Conservation (phyloP, 2,329 filamentous ascomycete genomes). For the Colletotrichum orbiculare region DNA sequence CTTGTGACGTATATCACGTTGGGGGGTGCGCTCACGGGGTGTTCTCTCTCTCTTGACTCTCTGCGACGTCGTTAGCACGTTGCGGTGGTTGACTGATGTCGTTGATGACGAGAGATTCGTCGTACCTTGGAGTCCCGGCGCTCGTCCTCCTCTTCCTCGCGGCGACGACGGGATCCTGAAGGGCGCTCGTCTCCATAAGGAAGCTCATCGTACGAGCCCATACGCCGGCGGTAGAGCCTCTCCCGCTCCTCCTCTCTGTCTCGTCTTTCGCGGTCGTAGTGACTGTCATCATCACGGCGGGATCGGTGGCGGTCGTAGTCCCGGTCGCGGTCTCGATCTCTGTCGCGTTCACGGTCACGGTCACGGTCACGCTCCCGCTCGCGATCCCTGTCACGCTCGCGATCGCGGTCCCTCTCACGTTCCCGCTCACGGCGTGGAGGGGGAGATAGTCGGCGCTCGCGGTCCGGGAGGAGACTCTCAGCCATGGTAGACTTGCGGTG, state of each 20-base stretch:
- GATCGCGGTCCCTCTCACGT: slow-evolving; percentile 46
- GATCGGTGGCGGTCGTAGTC: slow-evolving; percentile 64
- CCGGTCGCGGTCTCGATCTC: slow-evolving; percentile 50
- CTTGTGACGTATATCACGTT: slow-evolving; percentile 65
- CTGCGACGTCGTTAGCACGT: slow-evolving; percentile 53
- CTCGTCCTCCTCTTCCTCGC: slow-evolving; percentile 82
- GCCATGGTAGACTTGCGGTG: slow-evolving; percentile 85
- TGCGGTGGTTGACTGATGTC: not conserved
- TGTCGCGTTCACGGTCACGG: too few relatives aligned
- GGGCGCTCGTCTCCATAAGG: slow-evolving; percentile 86
- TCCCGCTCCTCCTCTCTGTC: slow-evolving; percentile 93
- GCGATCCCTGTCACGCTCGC: slow-evolving; percentile 42
- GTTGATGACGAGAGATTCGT: slow-evolving; percentile 1
- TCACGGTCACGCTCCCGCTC: slow-evolving; percentile 57
- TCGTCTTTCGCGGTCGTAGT: slow-evolving; percentile 87
- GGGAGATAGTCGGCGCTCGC: slow-evolving; percentile 58
- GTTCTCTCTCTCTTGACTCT: slow-evolving; percentile 68
- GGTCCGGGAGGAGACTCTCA: slow-evolving; percentile 62
- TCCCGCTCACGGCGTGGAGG: slow-evolving; percentile 51
- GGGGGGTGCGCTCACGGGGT: slow-evolving; percentile 70
- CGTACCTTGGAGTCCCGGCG: slow-evolving; percentile 75
- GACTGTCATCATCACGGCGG: slow-evolving; percentile 71
- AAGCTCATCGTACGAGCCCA: slow-evolving; percentile 85
- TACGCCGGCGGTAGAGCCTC: slow-evolving; percentile 84
- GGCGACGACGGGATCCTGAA: slow-evolving; percentile 76